Conservation (phyloP, 164 flowering plant genomes). For the Kingdonia uniflora region DNA sequence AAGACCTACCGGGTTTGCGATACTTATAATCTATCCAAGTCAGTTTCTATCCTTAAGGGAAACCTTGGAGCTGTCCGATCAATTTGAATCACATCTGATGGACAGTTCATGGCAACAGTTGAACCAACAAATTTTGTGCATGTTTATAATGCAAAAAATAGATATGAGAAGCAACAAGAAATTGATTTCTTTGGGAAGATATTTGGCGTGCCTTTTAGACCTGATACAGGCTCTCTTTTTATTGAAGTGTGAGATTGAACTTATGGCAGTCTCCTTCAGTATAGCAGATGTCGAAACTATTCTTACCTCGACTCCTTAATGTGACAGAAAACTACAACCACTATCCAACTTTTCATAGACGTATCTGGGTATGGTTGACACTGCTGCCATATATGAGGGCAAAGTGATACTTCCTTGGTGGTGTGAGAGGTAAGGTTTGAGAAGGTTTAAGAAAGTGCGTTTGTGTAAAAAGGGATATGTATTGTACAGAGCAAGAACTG, state of each 20-base stretch:
- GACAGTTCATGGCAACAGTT: slow-evolving; percentile 78
- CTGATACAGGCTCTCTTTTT: slow-evolving; percentile 81
- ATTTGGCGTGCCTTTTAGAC: slow-evolving; percentile 85
- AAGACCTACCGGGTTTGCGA: slow-evolving; percentile 96
- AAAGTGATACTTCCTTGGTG: no score
- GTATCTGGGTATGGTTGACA: no score
- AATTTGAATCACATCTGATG: slow-evolving; percentile 77
- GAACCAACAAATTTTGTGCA: slow-evolving; percentile 97
- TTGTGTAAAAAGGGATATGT: no score
- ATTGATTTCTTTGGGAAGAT: slow-evolving; percentile 95
- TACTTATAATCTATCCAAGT: slow-evolving; percentile 48
- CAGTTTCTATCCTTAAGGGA: slow-evolving; percentile 69
- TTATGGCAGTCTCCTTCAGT: slow-evolving; percentile 85
- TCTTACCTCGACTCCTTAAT: slow-evolving; percentile 50
- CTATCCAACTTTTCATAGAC: no score
- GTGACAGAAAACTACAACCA: no score
- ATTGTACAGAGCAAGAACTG: no score
- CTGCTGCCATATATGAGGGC: neutral
- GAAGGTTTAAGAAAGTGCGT: no score
- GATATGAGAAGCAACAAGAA: slow-evolving; percentile 70
- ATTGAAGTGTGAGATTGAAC: slow-evolving; percentile 94
- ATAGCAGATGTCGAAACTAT: slow-evolving; percentile 36
- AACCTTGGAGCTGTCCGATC: slow-evolving; percentile 92
- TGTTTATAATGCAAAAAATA: slow-evolving; percentile 52
- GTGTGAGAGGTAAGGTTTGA: no score